phyloP scores from a whole-genome alignment of 1,284 basidiomycete genomes.

The Caloboletus firmus region DNA sequence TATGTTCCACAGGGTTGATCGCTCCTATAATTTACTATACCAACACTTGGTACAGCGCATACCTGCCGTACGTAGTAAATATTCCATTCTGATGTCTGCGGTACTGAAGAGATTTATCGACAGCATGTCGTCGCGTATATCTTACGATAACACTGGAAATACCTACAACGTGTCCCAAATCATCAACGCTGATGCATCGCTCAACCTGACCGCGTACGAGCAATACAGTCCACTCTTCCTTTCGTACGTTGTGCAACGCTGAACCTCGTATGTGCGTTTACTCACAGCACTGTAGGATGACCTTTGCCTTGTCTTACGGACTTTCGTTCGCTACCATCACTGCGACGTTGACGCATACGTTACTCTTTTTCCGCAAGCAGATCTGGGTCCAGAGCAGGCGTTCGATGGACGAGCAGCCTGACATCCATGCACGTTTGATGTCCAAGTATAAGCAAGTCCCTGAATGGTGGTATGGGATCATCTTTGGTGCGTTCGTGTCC shows the following conservation, averaged over 20 bases:
- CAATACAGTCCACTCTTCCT: constrained; percentile 85
- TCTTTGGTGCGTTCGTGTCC: constrained; percentile 34
- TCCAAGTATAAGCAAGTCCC: constrained; percentile 68
- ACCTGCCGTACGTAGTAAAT: constrained; percentile 42
- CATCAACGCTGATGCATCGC: constrained; percentile 53
- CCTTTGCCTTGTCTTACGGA: constrained; percentile 70
- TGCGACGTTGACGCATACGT: constrained; percentile 65
- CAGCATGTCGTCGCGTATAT: constrained; percentile 50
- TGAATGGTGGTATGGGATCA: constrained; percentile 67
- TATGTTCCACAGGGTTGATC: constrained; percentile 47
- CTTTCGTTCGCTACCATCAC: constrained; percentile 69
- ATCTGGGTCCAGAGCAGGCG: constrained; percentile 57
- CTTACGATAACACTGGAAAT: constrained; percentile 64
- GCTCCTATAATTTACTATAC: constrained; percentile 67
- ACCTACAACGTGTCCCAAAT: constrained; percentile 71
- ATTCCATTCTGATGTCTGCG: neutral
- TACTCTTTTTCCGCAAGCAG: constrained; percentile 67
- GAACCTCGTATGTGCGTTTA: neutral
- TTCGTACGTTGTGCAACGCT: constrained; percentile 42
- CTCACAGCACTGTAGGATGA: constrained; percentile 19
- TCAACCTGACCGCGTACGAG: constrained; percentile 69
- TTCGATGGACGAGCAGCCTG: constrained; percentile 62
- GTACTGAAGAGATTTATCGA: neutral
- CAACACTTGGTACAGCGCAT: constrained; percentile 63
- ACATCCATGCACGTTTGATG: constrained; percentile 79